phyloP scores from a whole-genome alignment of 1,139 yeast genomes.

The Diutina rugosa region DNA sequence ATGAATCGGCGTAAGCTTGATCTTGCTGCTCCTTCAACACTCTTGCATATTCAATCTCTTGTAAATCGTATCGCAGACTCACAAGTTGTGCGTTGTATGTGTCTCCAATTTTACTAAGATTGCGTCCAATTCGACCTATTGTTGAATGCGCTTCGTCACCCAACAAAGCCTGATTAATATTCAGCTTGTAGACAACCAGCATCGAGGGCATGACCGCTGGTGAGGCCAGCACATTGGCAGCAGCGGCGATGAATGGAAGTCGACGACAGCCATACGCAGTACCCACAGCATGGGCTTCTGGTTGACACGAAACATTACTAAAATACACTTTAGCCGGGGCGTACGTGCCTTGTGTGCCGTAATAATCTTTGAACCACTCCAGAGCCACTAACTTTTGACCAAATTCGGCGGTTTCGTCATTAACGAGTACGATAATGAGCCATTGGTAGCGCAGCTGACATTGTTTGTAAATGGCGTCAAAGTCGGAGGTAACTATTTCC shows the following conservation, averaged over 20 bases:
- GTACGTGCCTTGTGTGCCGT: conserved; percentile 22
- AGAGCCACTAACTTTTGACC: conserved; percentile 15
- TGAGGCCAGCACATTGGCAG: conserved; percentile 37
- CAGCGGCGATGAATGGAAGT: conserved; percentile 32
- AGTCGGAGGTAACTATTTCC: background rate
- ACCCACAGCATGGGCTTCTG: conserved; percentile 42
- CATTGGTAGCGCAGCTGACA: background rate
- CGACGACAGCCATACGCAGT: conserved; percentile 23
- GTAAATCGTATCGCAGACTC: conserved; percentile 36
- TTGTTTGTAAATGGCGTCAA: background rate
- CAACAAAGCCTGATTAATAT: conserved; percentile 12
- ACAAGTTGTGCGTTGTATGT: conserved; percentile 40
- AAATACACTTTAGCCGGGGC: conserved; percentile 30
- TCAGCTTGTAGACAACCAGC: conserved; percentile 35
- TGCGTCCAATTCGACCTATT: conserved; percentile 16
- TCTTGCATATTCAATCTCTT: conserved; percentile 39
- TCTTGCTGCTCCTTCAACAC: conserved; percentile 43
- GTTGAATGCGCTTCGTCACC: conserved; percentile 8
- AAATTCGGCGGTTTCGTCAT: conserved; percentile 17
- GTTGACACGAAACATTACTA: conserved; percentile 22
- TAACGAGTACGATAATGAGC: conserved; percentile 26
- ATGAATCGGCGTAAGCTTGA: conserved; percentile 38
- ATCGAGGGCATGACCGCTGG: conserved; percentile 39
- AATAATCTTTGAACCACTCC: conserved; percentile 16
- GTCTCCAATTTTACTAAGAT: conserved; percentile 22